phyloP scores from a whole-genome alignment of 139 green algal genomes.

The Pedinophyceae sp. region DNA sequence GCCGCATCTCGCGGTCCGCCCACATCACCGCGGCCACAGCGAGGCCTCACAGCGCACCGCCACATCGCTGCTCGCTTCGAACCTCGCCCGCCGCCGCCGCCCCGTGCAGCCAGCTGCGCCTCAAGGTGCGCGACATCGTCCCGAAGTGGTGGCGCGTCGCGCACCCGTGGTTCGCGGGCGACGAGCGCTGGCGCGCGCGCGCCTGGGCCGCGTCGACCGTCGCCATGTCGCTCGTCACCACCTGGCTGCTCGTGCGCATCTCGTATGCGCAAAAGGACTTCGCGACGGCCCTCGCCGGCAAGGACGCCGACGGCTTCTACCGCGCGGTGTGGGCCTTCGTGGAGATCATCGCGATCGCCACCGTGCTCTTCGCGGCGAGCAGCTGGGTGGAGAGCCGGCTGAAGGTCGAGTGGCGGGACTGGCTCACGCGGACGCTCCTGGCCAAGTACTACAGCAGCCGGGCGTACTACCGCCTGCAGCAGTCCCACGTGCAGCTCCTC shows the following conservation, averaged over 20 bases:
- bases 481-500: constrained; percentile 6
- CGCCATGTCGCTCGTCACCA: constrained; percentile 25
- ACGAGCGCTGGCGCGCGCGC: constrained; percentile 19
- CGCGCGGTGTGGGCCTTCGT: constrained; percentile 38
- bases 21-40: too few relatives aligned
- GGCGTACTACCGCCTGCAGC: constrained; percentile 28
- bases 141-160: constrained; percentile 14
- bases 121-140: constrained; percentile 2
- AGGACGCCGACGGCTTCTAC: constrained; percentile 42
- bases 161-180: constrained; percentile 22
- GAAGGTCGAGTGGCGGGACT: constrained; percentile 39
- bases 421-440: constrained; percentile 21
- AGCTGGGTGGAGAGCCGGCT: constrained; percentile 36
- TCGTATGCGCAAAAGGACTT: constrained; percentile 50
- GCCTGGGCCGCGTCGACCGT: constrained; percentile 10
- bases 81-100: too few relatives aligned
- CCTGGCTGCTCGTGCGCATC: constrained; percentile 24
- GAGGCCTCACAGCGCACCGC: too few relatives aligned
- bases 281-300: constrained; percentile 42
- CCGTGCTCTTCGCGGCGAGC: constrained; percentile 41
- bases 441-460: constrained; percentile 31
- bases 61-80: too few relatives aligned
- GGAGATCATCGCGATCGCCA: constrained; percentile 40
- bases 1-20: too few relatives aligned
- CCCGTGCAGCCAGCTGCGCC: too few relatives aligned